Evolutionary conservation across 352 stramenopile species (phyloP).

Genomic region (Phytophthora cactorum): DNA sequence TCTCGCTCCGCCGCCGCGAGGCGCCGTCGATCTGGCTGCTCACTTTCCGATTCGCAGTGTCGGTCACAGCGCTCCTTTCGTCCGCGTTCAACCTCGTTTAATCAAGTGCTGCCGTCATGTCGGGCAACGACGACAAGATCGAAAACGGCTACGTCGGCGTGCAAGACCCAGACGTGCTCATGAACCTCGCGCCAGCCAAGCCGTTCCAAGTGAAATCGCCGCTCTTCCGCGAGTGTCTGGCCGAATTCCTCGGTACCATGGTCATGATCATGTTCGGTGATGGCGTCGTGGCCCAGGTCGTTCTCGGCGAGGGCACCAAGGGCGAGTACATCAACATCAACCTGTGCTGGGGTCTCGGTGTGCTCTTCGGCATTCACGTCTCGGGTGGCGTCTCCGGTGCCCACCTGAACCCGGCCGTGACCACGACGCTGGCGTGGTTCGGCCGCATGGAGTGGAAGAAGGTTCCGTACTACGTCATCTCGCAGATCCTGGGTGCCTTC

Average conservation of each 20-base stretch:
- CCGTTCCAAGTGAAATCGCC: slow-evolving; percentile 45
- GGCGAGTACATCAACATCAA: slow-evolving; percentile 77
- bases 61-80: slow-evolving; percentile 6
- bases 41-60: slow-evolving; percentile 37
- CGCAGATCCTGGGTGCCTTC: slow-evolving; percentile 64
- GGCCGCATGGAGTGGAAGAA: slow-evolving; percentile 60
- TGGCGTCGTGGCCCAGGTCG: slow-evolving; percentile 67
- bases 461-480: slow-evolving; percentile 57
- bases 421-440: slow-evolving; percentile 57
- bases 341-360: slow-evolving; percentile 74
- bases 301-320: slow-evolving; percentile 54
- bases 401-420: slow-evolving; percentile 76
- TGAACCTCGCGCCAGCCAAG: slow-evolving; percentile 35
- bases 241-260: slow-evolving; percentile 69
- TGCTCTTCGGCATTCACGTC: slow-evolving; percentile 74
- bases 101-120: slow-evolving; percentile 20
- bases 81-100: neutral
- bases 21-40: slow-evolving; percentile 8
- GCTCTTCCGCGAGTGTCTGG: slow-evolving; percentile 60
- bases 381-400: slow-evolving; percentile 60
- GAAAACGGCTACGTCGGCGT: slow-evolving; percentile 44
- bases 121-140: slow-evolving; percentile 39
- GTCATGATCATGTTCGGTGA: slow-evolving; percentile 74
- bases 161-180: slow-evolving; percentile 31
- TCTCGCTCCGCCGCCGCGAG: slow-evolving; percentile 9